Conservation (phyloP, 2,329 filamentous ascomycete species). For the Beauveria medogensis region DNA sequence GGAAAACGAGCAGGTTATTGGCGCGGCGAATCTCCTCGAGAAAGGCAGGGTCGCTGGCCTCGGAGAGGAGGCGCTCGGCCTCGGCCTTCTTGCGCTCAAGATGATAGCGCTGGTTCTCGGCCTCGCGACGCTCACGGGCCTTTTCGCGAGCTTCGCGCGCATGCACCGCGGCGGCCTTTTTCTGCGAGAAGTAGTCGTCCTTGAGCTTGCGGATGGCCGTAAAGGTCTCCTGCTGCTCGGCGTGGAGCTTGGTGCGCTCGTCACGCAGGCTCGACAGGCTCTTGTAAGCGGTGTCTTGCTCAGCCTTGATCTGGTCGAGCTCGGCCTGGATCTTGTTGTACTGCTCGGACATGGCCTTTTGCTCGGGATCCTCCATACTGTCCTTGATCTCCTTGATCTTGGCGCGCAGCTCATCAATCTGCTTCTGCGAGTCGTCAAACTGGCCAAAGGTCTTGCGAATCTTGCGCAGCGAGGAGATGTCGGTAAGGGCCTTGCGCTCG, state of each 20-base stretch:
- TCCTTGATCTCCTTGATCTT: constrained; percentile 88
- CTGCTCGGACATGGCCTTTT: constrained; percentile 77
- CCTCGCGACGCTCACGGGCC: constrained; percentile 67
- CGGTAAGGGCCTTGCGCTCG: constrained; percentile 85
- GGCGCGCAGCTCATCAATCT: constrained; percentile 77
- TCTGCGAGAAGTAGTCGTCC: constrained; percentile 76
- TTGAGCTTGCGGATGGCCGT: constrained; percentile 75
- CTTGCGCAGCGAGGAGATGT: constrained; percentile 78
- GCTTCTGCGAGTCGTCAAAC: constrained; percentile 79
- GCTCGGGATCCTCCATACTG: constrained; percentile 81
- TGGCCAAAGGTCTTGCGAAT: constrained; percentile 83
- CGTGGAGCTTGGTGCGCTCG: constrained; percentile 74
- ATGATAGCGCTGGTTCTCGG: constrained; percentile 67
- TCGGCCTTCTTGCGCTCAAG: constrained; percentile 68
- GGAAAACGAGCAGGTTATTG: constrained; percentile 76
- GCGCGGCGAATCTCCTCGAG: constrained; percentile 86
- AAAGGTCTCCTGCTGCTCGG: constrained; percentile 82
- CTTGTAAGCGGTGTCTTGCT: constrained; percentile 88
- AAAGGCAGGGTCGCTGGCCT: constrained; percentile 81
- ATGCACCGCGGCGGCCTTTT: constrained; percentile 74
- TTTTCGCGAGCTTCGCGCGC: constrained; percentile 76
- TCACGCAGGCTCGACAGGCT: constrained; percentile 76
- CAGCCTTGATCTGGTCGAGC: constrained; percentile 80
- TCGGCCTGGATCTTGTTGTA: constrained; percentile 82
- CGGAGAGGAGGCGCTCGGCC: constrained; percentile 67